Conservation (phyloP, 148 eudicot species). For the Selenicereus undatus region DNA sequence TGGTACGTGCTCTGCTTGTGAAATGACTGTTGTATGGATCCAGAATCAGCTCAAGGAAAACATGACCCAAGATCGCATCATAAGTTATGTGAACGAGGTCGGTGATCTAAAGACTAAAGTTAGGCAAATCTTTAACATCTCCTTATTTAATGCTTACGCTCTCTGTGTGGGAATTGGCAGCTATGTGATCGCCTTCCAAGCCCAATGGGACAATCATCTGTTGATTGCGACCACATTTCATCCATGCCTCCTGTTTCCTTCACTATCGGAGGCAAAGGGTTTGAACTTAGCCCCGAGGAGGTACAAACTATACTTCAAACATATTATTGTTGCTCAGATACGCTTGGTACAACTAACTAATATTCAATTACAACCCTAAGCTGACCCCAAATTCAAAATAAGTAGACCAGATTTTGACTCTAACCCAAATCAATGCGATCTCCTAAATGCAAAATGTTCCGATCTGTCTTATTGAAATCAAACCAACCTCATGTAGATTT, state of each 20-base stretch:
- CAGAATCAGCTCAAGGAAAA: constrained; percentile 66
- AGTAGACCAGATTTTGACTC: neutral
- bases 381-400: neutral
- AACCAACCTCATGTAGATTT: neutral
- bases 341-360: neutral
- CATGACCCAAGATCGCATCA: constrained; percentile 62
- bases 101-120: neutral
- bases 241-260: constrained; percentile 79
- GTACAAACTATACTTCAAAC: constrained; percentile 28
- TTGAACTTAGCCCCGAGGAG: constrained; percentile 68
- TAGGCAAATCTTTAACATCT: neutral
- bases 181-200: constrained; percentile 81
- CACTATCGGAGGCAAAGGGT: constrained; percentile 63
- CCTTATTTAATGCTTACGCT: constrained; percentile 6
- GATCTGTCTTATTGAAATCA: neutral
- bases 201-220: constrained; percentile 70
- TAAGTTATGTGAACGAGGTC: constrained; percentile 70
- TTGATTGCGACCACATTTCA: constrained; percentile 57
- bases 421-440: neutral
- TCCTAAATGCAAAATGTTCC: too few species aligned
- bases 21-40: constrained; percentile 95
- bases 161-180: constrained; percentile 31
- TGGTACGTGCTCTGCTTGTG: constrained; percentile 75
- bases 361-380: neutral
- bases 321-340: neutral